Conservation (phyloP, 1,284 basidiomycete species). For the Moniliella sp. region DNA sequence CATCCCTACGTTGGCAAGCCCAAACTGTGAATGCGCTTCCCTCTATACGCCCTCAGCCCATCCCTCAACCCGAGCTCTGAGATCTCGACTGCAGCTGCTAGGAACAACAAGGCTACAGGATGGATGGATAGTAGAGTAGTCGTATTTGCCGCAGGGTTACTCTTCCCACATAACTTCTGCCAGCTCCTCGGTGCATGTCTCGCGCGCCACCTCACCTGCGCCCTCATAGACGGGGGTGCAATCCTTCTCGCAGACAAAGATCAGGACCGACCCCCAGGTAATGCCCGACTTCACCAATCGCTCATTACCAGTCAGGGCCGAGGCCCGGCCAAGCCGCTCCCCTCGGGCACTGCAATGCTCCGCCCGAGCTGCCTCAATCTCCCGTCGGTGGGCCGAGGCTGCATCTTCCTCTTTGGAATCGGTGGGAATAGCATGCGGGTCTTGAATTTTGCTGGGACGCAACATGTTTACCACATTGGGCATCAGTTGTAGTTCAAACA, state of each 20-base stretch:
- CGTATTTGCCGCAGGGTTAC: no score
- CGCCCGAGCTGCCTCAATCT: constrained; percentile 17
- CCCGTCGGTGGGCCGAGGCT: constrained; percentile 5
- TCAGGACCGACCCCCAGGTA: constrained; percentile 22
- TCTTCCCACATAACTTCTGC: not conserved
- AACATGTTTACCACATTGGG: constrained; percentile 28
- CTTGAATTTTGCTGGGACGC: no score
- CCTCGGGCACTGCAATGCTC: no score
- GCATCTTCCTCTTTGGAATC: no score
- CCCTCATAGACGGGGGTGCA: constrained; percentile 6
- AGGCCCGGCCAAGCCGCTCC: constrained; percentile 15
- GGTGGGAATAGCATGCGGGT: no score
- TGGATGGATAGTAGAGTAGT: no score
- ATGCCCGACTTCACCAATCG: constrained; percentile 20
- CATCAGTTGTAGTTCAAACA: constrained; percentile 33
- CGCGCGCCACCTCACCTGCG: not conserved
- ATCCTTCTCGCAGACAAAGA: constrained; percentile 24
- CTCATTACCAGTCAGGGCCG: no score
- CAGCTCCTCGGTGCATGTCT: constrained; percentile 1
- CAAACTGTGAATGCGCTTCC: no score
- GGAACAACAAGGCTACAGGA: no score
- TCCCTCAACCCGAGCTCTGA: no score
- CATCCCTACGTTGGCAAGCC: constrained; percentile 53
- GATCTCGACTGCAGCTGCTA: no score
- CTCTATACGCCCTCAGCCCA: no score